Base-by-base conservation (phyloP, 1,284 basidiomycete species). In the Abortiporus biennis region DNA sequence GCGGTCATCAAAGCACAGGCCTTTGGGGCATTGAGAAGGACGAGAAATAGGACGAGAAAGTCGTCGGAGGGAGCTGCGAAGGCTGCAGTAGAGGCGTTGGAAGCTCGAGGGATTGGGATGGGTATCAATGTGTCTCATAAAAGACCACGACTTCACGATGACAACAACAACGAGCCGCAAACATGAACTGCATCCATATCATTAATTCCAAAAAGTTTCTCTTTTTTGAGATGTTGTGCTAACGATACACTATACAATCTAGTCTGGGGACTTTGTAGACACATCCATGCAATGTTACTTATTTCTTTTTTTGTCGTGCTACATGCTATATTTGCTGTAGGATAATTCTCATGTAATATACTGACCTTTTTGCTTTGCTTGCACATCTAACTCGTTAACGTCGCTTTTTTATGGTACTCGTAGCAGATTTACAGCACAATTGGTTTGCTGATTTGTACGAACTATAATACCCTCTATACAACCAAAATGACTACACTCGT, bases 1-100 rank as follows among this genome's bases (percentile, higher is more conserved):
- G 85, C 87, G 38, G 85, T 90, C 45, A 87, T 90, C 65, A 90
- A 90, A 64, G 86, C 86, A 32, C 85, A 89, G 58, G 81, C 87
- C 24, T 90, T 89, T 56, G 87, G 87, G 31, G 85, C 85, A 13
- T 68, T 88, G 51, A 80, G 87, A 40, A 72, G 86, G 58, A 85
- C 85, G 43, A 76, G 86, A 45, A 71, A 78, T 34, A 72, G 82
- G 47, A 72, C 76, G 39, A 88, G 83, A 65, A 81, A 76, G 59
- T 67, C 78, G 23, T 76, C 79, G 20, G 85, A 88, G 46, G 78
- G 75, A 29, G 81, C 83, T 31, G 76, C 80, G 11, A 84, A 79
- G 62, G 80, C 84, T 47, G 83, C 85, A 2, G 74, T 85, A 64
- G 82, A 86, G 61, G 81, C 84, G 15, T 66, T 89, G 41, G 81